Percentiles rank a stretch among this genome's conserved stretches.
Evolutionary conservation across 177 flowering plant genomes (phyloP).

Genomic region (Tripterygium wilfordii): DNA sequence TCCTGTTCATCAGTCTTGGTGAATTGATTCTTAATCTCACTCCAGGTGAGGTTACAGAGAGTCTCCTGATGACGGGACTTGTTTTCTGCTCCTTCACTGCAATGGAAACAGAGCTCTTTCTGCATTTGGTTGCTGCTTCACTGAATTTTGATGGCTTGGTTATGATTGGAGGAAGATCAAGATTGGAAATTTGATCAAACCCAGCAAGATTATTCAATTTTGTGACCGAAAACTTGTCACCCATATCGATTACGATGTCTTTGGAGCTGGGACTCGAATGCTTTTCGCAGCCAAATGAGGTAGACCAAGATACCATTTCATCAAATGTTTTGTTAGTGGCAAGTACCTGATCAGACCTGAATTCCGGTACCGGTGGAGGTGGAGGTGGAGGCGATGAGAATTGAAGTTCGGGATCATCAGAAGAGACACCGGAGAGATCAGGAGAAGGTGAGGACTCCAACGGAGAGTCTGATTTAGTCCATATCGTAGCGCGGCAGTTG

Average conservation of each 20-base stretch:
- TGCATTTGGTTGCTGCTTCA: constrained; percentile 5
- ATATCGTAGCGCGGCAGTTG: constrained; percentile 18
- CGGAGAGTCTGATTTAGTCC: constrained; percentile 17
- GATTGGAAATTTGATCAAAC: constrained; percentile 14
- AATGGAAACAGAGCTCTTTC: constrained; percentile 7
- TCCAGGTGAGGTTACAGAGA: constrained; percentile 28
- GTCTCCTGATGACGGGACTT: constrained; percentile 12
- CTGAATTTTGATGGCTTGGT: constrained; percentile 23
- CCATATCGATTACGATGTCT: constrained; percentile 22
- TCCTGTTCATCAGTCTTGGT: constrained; percentile 46
- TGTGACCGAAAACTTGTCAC: neutral
- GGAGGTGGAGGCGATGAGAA: constrained; percentile 2
- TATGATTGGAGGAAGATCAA: constrained; percentile 42
- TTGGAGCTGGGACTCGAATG: constrained; percentile 1
- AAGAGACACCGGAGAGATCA: neutral
- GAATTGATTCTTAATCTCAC: constrained; percentile 49
- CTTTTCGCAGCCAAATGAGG: constrained; percentile 13
- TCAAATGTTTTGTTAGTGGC: constrained; percentile 22
- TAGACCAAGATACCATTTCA: constrained; percentile 16
- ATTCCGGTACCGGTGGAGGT: neutral
- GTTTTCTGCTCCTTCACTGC: constrained; percentile 10
- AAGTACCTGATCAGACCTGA: constrained; percentile 14
- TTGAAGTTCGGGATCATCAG: constrained; percentile 5
- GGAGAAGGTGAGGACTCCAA: constrained; percentile 13
- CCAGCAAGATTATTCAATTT: constrained; percentile 9